Percentiles rank a stretch among this genome's conserved stretches.
Conservation (phyloP, 805 yeast genomes). For the Candida easanensis region DNA sequence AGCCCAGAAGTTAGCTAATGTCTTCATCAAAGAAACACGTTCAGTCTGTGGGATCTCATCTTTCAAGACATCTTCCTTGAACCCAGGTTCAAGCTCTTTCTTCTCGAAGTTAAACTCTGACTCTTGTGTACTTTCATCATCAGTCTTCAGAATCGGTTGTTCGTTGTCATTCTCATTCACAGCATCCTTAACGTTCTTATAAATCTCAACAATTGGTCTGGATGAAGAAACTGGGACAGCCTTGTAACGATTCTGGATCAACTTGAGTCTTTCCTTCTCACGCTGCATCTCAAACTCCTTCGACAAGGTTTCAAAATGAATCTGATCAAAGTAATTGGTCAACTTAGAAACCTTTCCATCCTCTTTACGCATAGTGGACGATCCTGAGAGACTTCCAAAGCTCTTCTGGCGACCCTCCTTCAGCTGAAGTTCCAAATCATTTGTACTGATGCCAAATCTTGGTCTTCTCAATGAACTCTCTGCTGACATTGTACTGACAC, state of each 20-base stretch:
- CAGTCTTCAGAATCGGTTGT: constrained; percentile 20
- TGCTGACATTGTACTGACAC: neutral
- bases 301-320: constrained; percentile 78
- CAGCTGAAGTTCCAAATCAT: constrained; percentile 26
- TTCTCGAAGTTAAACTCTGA: neutral
- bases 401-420: constrained; percentile 28
- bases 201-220: constrained; percentile 88
- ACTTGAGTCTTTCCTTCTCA: constrained; percentile 67
- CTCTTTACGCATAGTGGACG: constrained; percentile 16
- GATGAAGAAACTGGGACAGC: constrained; percentile 72
- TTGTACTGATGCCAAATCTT: constrained; percentile 26
- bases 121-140: constrained; percentile 5
- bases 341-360: constrained; percentile 57
- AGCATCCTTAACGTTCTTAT: constrained; percentile 84
- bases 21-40: constrained; percentile 72
- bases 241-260: constrained; percentile 56
- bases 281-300: constrained; percentile 86
- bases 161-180: constrained; percentile 54
- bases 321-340: constrained; percentile 65
- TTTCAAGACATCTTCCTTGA: constrained; percentile 18
- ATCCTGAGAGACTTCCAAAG: constrained; percentile 7
- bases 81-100: constrained; percentile 17
- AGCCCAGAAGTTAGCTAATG: constrained; percentile 93
- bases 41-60: constrained; percentile 48
- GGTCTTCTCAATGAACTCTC: constrained; percentile 6